phyloP scores from a whole-genome alignment of 1,284 basidiomycete species.

The Mycosarcoma mackinlayi region DNA sequence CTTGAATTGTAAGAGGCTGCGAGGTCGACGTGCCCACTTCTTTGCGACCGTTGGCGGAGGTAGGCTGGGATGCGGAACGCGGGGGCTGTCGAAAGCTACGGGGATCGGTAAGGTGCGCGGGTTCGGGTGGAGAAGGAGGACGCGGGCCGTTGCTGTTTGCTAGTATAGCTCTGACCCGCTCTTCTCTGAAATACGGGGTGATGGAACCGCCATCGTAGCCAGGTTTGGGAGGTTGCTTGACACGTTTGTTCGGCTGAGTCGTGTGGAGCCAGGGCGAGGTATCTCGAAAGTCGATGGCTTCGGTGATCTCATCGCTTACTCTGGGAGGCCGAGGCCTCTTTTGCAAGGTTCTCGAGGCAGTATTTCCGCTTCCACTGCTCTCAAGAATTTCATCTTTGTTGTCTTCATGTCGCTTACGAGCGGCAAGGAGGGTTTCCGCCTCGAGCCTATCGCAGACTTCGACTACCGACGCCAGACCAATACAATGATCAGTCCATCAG shows the following conservation, averaged over 20 bases:
- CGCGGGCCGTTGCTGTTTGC: not conserved
- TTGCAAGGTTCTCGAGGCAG: not conserved
- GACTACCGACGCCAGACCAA: not conserved
- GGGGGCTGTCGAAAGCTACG: not conserved
- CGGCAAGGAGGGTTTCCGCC: conserved; percentile 14
- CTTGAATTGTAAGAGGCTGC: not conserved
- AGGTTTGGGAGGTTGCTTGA: not conserved
- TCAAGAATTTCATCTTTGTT: not conserved
- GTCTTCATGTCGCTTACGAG: not conserved
- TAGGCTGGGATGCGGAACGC: not conserved
- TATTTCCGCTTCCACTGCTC: not conserved
- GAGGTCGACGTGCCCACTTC: not conserved
- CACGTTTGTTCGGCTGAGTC: conserved; percentile 5
- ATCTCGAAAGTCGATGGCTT: conserved; percentile 9
- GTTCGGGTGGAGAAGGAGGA: conserved; percentile 5
- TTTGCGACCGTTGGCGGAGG: not conserved
- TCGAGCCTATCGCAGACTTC: conserved; percentile 26
- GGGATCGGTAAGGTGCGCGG: not conserved
- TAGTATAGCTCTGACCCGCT: conserved; percentile 2
- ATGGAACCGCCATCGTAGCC: not conserved
- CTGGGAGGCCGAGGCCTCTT: conserved; percentile 4
- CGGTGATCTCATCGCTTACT: not conserved
- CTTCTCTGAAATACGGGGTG: conserved; percentile 16
- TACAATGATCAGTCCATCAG: not conserved
- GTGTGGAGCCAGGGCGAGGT: conserved; percentile 3